Conservation (phyloP, 352 stramenopile species). For the Phytophthora sansomeana region DNA sequence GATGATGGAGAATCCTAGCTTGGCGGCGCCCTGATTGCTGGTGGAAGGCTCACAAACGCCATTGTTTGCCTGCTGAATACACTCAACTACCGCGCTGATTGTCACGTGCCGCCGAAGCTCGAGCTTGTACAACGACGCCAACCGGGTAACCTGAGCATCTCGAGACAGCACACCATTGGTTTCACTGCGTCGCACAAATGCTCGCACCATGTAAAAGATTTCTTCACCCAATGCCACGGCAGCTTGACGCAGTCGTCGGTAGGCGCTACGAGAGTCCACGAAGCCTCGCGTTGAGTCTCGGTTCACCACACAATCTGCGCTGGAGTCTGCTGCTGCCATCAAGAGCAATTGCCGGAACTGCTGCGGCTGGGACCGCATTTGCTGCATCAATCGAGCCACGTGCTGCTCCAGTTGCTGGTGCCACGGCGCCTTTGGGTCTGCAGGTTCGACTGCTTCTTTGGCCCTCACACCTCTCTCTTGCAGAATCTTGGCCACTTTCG, state of each 20-base stretch:
- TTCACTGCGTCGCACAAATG: slow-evolving; percentile 56
- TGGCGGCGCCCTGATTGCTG: slow-evolving; percentile 2
- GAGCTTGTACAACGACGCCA: slow-evolving; percentile 69
- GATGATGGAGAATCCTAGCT: not conserved
- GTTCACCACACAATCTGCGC: slow-evolving; percentile 14
- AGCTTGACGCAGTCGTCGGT: slow-evolving; percentile 45
- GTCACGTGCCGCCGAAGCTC: slow-evolving; percentile 68
- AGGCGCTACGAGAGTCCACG: slow-evolving; percentile 39
- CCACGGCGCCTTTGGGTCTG: slow-evolving; percentile 43
- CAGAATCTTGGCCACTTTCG: slow-evolving; percentile 32
- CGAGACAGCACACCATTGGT: slow-evolving; percentile 48
- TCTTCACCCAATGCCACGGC: slow-evolving; percentile 51
- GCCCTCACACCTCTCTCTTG: slow-evolving; percentile 26
- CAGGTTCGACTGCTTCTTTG: slow-evolving; percentile 9
- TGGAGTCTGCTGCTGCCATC: slow-evolving; percentile 35
- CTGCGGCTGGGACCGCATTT: slow-evolving; percentile 45
- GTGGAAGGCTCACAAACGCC: not conserved
- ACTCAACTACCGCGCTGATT: slow-evolving; percentile 50
- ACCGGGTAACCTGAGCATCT: slow-evolving; percentile 53
- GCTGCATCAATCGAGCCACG: slow-evolving; percentile 51
- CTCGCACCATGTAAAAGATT: slow-evolving; percentile 50
- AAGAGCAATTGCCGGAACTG: slow-evolving; percentile 48
- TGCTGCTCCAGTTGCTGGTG: slow-evolving; percentile 53
- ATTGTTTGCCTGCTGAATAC: slow-evolving; percentile 30
- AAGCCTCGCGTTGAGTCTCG: slow-evolving; percentile 4